These are phyloP conservation scores for Coemansia brasiliensis DNA, from an alignment of 192 early-diverging fungal genomes.

Conservation along the genomic window DNA sequence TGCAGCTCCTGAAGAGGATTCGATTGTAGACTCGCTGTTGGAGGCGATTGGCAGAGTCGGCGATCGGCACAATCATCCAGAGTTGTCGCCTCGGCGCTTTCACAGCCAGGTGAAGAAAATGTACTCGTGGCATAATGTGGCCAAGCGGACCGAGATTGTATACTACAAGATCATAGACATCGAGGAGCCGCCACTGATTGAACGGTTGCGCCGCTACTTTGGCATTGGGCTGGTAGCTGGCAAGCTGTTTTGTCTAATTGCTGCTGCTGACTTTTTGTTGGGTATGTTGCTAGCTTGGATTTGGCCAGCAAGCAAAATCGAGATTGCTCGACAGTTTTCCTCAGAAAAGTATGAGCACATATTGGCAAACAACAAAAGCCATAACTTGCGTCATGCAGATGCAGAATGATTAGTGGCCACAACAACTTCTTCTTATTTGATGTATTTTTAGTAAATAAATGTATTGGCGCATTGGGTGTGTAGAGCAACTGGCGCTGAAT, in stretches of 20 bases:
- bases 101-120: constrained; percentile 86
- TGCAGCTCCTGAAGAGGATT: constrained; percentile 82
- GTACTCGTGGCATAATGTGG: constrained; percentile 98
- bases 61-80: constrained; percentile 49
- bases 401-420: not conserved
- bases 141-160: constrained; percentile 84
- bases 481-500: constrained; percentile 42
- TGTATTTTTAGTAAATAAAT: constrained; percentile 21
- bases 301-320: constrained; percentile 71
- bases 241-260: constrained; percentile 86
- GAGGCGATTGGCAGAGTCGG: constrained; percentile 71
- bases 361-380: constrained; percentile 13
- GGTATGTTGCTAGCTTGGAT: constrained; percentile 80
- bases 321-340: constrained; percentile 66
- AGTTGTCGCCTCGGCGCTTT: constrained; percentile 66
- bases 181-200: constrained; percentile 70
- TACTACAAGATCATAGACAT: constrained; percentile 72
- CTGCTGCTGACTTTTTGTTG: constrained; percentile 82
- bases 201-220: constrained; percentile 79
- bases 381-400: not conserved
- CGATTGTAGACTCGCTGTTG: constrained; percentile 69
- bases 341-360: constrained; percentile 17
- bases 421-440: constrained; percentile 4
- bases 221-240: constrained; percentile 89
- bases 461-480: constrained; percentile 53